These are phyloP conservation scores for Globisporangium uncinulatum DNA, from an alignment of 352 stramenopile species.

Conservation along the genomic window DNA sequence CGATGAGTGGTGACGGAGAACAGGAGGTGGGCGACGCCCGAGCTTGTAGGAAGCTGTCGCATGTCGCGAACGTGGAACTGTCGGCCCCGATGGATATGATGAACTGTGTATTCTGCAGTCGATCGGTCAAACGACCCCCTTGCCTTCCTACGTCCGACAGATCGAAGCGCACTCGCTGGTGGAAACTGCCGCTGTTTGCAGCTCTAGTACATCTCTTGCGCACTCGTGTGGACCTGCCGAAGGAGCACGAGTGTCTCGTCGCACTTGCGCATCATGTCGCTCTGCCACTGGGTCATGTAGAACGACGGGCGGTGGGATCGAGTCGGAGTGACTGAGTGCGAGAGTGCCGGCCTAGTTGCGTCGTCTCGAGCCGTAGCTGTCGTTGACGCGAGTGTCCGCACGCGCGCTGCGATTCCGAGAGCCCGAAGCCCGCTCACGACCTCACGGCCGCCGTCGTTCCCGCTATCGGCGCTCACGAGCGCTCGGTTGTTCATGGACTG, in stretches of 20 bases:
- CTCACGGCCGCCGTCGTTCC: not conserved
- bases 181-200: too few relatives aligned
- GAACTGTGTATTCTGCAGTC: not conserved
- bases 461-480: not conserved
- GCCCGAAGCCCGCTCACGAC: conserved; percentile 1
- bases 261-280: conserved; percentile 38
- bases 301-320: not conserved
- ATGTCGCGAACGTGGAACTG: too few relatives aligned
- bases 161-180: too few relatives aligned
- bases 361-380: not conserved
- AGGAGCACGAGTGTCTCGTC: conserved; percentile 37
- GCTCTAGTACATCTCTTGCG: not conserved
- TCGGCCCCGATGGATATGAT: not conserved
- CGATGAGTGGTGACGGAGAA: not conserved
- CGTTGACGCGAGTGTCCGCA: not conserved
- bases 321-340: not conserved
- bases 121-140: too few relatives aligned
- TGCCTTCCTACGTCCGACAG: not conserved
- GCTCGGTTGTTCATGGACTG: not conserved
- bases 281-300: conserved; percentile 20
- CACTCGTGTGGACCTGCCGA: conserved; percentile 30
- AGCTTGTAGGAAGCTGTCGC: not conserved
- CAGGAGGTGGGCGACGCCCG: not conserved
- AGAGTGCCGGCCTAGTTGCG: not conserved
- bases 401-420: conserved; percentile 1